A percentile compares a stretch with the other conserved stretches of the same genome.
Evolutionary conservation across 306 rosid genomes (phyloP).

Genomic region (barrel medic (Medicago truncatula)): MtrunA17r5.0-ANR NC_053042.1:47670001-47670500

Average conservation of each 20-base stretch:
- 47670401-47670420: conserved; percentile 9
- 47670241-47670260: conserved; percentile 27
- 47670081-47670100: conserved; percentile 42
- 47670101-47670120: conserved; percentile 32
- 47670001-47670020: conserved; percentile 92
- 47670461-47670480: no score
- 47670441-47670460: no score
- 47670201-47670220: conserved; percentile 1
- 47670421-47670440: no score
- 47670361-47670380: neutral
- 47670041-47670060: conserved; percentile 81
- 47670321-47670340: conserved; percentile 3
- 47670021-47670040: conserved; percentile 98
- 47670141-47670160: conserved; percentile 21
- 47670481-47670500: no score
- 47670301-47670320: conserved; percentile 3
- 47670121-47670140: conserved; percentile 15
- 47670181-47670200: conserved; percentile 25
- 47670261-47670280: conserved; percentile 8
- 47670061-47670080: conserved; percentile 85
- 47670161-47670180: conserved; percentile 1
- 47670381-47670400: neutral
- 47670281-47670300: conserved; percentile 7
- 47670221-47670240: conserved; percentile 3
- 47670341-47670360: neutral